Percentiles rank a stretch among this genome's conserved stretches.
Conservation (phyloP, 176 grass and related monocot genomes). For the Tillandsia fasciculata region DNA sequence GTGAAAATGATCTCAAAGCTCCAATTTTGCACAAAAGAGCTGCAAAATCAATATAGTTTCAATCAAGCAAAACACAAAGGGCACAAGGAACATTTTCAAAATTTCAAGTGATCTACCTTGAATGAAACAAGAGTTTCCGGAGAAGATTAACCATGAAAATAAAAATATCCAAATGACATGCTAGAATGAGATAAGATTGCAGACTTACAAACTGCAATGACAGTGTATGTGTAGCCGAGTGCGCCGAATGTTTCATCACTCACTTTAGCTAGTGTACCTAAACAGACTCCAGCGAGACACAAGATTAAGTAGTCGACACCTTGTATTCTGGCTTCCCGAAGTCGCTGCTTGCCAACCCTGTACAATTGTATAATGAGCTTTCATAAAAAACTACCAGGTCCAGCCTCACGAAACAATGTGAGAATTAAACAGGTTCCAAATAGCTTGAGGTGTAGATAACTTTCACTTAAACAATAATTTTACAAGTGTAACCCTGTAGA, state of each 20-base stretch:
- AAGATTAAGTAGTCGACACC: slow-evolving; percentile 66
- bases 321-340: slow-evolving; percentile 60
- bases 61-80: neutral
- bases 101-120: too few species aligned
- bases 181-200: neutral
- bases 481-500: too few species aligned
- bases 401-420: neutral
- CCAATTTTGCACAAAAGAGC: slow-evolving; percentile 72
- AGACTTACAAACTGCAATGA: slow-evolving; percentile 77
- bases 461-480: neutral
- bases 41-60: slow-evolving; percentile 11
- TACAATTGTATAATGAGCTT: neutral
- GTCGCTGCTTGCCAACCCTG: slow-evolving; percentile 69
- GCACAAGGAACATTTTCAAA: too few species aligned
- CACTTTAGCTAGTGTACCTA: slow-evolving; percentile 73
- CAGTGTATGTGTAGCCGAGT: slow-evolving; percentile 70
- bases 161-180: neutral
- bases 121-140: neutral
- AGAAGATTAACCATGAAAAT: neutral
- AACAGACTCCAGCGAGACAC: slow-evolving; percentile 63
- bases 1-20: slow-evolving; percentile 57
- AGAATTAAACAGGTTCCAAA: neutral
- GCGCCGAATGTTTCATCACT: slow-evolving; percentile 68
- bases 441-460: neutral
- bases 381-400: neutral